phyloP scores from a whole-genome alignment of 345 rosid species.

The Fremontodendron californicum region DNA sequence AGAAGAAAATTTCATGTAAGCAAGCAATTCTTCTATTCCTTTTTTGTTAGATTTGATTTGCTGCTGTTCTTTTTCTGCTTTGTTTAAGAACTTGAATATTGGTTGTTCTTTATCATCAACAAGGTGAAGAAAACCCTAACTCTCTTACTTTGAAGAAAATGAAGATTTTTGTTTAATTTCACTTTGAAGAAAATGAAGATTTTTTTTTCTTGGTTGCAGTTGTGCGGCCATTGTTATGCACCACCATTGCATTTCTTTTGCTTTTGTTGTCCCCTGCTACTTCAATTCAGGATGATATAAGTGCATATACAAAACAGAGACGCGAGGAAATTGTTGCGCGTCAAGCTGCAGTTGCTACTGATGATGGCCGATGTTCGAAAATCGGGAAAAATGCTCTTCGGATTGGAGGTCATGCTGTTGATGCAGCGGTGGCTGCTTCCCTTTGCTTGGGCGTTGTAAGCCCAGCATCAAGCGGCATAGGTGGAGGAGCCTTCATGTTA shows the following conservation, averaged over 20 bases:
- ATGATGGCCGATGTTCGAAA: constrained; percentile 49
- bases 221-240: constrained; percentile 3
- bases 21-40: too few species aligned
- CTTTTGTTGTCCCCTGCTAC: constrained; percentile 4
- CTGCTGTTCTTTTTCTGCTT: neutral
- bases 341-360: constrained; percentile 51
- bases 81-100: neutral
- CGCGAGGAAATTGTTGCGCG: constrained; percentile 21
- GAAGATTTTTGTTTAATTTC: neutral
- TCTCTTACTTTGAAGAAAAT: neutral
- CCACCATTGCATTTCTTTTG: constrained; percentile 1
- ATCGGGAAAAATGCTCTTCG: constrained; percentile 39
- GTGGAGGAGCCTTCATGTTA: constrained; percentile 61
- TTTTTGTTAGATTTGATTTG: too few species aligned
- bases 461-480: constrained; percentile 58
- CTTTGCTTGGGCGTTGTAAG: constrained; percentile 60
- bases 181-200: too few species aligned
- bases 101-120: neutral
- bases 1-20: too few species aligned
- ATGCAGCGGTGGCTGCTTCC: constrained; percentile 53
- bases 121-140: too few species aligned
- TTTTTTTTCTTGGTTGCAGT: constrained; percentile 10
- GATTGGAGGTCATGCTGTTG: constrained; percentile 57
- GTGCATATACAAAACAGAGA: neutral
- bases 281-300: neutral